Base-by-base conservation (phyloP, 352 stramenopile species). In the Globisporangium irregulare region DNA sequence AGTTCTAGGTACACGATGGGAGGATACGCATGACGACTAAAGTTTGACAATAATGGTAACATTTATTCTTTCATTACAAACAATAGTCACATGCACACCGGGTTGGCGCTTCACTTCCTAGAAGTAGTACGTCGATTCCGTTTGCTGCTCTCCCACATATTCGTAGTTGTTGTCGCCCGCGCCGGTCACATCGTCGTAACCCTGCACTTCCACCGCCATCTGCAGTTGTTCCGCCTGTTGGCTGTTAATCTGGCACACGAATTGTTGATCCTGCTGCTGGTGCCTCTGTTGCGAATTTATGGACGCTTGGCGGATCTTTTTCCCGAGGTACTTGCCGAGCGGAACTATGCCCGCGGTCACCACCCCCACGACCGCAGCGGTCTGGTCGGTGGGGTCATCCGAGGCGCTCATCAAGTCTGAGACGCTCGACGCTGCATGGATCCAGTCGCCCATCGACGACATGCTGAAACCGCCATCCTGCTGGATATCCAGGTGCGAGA, bases 361-460 rank as follows among this genome's bases (percentile, higher is more conserved):
- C 4, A 56, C 20, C 8, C 64, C 64, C n/a, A 69, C 7, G 5
- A 57, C 29, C 25, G 43, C 64, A 20, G 54, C 36, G 25, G 57
- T 57, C 3, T 36, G 20, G 43, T 69, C 64, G 9, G 14, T 27
- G 3, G 24, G 18, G 36, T 41, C 43, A 2, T 69, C 57, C 0
- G 56, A 32, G 25, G 25, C 51, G 7, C 25, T 56, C 56, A 54
- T 50, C 22, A 36, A 62, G 32, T 56, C 43, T 15, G 57, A 62
- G 51, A 67, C 62, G 56, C 51, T 69, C n/a, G 68, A 69, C 20
- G 62, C 68, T 6, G 63, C 62, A 9, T 59, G 50, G 7, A 73
- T 24, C 32, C 54, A 61, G 38, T 71, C 69, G 3, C 53, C 69
- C 29, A 73, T 43, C 7, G 63, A 60, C 24, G 67, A 25, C 51